phyloP scores from a whole-genome alignment of 306 rosid species.

The Corylus avellana region DNA sequence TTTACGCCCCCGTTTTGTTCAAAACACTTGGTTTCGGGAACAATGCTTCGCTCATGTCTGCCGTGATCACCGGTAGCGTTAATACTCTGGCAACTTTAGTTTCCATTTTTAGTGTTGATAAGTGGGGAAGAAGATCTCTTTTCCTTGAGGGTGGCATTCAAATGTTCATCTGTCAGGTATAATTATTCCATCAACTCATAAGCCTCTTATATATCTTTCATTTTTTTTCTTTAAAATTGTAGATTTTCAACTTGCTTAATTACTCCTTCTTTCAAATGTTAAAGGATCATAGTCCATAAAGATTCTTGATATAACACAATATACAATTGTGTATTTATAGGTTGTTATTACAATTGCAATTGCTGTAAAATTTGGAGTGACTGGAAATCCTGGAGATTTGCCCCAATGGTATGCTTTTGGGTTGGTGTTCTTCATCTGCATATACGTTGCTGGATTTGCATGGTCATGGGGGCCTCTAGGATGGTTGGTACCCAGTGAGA shows the following conservation, averaged over 20 bases:
- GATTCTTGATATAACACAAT: too few relatives aligned
- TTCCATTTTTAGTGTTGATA: constrained; percentile 59
- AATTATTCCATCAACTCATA: not conserved
- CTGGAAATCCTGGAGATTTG: constrained; percentile 55
- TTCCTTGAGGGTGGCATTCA: constrained; percentile 74
- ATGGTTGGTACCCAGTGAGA: constrained; percentile 83
- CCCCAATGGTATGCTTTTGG: constrained; percentile 45
- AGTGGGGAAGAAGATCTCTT: constrained; percentile 64
- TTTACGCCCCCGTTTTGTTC: constrained; percentile 81
- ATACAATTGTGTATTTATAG: constrained; percentile 25
- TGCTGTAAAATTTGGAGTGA: constrained; percentile 56
- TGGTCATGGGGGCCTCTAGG: constrained; percentile 95
- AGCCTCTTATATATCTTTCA: too few relatives aligned
- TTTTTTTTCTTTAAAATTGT: too few relatives aligned
- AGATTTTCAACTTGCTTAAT: too few relatives aligned
- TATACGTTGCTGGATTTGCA: constrained; percentile 58
- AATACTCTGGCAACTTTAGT: constrained; percentile 48
- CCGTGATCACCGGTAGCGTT: constrained; percentile 55
- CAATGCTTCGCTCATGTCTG: constrained; percentile 63
- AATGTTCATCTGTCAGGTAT: constrained; percentile 67
- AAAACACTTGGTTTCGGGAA: constrained; percentile 72
- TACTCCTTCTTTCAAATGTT: too few relatives aligned
- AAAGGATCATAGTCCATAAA: too few relatives aligned
- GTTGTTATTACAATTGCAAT: constrained; percentile 51
- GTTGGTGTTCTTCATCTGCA: constrained; percentile 53